phyloP scores from a whole-genome alignment of 1,284 basidiomycete species.

The Cutaneotrichosporon cutaneum region DNA sequence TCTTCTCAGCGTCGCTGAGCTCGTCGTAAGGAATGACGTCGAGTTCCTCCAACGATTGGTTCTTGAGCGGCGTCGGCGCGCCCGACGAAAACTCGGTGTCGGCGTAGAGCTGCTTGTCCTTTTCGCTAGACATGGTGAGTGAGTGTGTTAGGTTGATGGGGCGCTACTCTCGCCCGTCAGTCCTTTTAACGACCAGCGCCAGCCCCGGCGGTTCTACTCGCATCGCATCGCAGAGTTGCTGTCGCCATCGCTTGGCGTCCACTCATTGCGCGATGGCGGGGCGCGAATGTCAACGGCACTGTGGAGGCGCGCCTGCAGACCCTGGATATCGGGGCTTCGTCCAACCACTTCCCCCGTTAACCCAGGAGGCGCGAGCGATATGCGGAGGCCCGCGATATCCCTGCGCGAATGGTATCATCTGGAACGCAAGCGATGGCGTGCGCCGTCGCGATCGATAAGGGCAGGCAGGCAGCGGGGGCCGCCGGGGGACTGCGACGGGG shows the following conservation, averaged over 20 bases:
- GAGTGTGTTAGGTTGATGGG: not conserved
- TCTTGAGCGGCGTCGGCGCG: constrained; percentile 4
- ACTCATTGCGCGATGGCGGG: too few relatives aligned
- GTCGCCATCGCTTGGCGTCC: too few relatives aligned
- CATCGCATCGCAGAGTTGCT: not conserved
- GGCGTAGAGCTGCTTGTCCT: not conserved
- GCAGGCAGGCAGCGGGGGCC: too few relatives aligned
- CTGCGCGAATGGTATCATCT: not conserved
- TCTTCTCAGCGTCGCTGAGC: constrained; percentile 14
- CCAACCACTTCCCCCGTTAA: not conserved
- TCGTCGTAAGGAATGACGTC: constrained; percentile 9
- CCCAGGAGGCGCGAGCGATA: not conserved
- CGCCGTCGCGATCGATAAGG: constrained; percentile 1
- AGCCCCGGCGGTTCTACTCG: not conserved
- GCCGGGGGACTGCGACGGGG: too few relatives aligned
- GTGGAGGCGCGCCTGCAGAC: not conserved
- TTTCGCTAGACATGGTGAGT: not conserved
- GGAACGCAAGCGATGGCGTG: not conserved
- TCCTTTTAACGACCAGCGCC: not conserved
- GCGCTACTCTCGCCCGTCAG: not conserved
- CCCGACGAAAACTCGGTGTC: constrained; percentile 1
- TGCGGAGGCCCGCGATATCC: not conserved
- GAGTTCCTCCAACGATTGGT: not conserved
- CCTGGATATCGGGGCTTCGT: not conserved
- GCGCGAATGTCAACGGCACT: not conserved